Evolutionary conservation across 306 rosid genomes (phyloP).

Genomic region (Lathyrus tuberosus): DNA sequence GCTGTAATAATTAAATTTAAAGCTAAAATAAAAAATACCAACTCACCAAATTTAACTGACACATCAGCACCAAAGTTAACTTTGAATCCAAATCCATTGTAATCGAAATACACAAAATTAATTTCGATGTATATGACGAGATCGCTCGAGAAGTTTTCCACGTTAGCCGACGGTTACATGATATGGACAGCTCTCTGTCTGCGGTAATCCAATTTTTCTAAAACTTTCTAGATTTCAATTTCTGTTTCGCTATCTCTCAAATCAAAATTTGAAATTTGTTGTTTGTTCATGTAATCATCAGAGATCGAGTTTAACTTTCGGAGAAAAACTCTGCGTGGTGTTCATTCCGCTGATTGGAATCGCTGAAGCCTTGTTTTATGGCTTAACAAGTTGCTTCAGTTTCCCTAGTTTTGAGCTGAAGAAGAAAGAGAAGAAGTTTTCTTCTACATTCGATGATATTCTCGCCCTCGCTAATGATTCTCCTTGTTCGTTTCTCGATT

Average conservation of each 20-base stretch:
- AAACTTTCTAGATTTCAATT: not conserved
- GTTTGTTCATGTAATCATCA: not conserved
- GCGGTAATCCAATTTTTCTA: not conserved
- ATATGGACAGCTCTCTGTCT: not conserved
- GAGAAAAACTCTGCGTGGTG: slow-evolving; percentile 51
- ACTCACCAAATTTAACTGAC: no score
- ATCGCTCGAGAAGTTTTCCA: not conserved
- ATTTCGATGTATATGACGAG: not conserved
- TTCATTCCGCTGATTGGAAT: slow-evolving; percentile 52
- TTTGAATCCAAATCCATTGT: not conserved
- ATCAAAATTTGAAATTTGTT: not conserved
- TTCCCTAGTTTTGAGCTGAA: slow-evolving; percentile 5
- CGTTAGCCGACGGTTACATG: not conserved
- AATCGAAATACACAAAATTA: not conserved
- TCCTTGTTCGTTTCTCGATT: slow-evolving; percentile 54
- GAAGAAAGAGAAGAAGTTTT: slow-evolving; percentile 2
- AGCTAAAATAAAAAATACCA: no score
- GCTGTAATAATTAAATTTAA: no score
- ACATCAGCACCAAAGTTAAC: no score
- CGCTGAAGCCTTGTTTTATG: slow-evolving; percentile 43
- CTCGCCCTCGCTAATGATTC: slow-evolving; percentile 57
- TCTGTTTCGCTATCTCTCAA: not conserved
- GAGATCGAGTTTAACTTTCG: slow-evolving; percentile 51
- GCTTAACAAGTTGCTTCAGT: slow-evolving; percentile 56
- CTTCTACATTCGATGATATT: slow-evolving; percentile 44